Conservation (phyloP, 495 filamentous ascomycete species). For the Mycothermus thermophilus region DNA sequence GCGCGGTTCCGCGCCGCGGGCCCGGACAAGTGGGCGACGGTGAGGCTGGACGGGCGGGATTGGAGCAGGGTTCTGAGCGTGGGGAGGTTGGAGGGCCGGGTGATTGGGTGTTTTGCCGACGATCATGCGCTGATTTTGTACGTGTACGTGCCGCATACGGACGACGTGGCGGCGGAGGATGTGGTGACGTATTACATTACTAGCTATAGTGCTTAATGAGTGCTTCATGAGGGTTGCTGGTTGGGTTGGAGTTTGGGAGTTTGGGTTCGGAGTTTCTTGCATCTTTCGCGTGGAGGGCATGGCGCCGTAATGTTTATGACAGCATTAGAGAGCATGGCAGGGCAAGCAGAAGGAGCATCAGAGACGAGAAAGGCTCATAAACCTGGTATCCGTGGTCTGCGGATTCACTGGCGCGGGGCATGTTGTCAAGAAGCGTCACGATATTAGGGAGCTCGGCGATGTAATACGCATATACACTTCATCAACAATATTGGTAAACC, state of each 20-base stretch:
- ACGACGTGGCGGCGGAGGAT: slow-evolving; percentile 50
- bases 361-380: too few relatives aligned
- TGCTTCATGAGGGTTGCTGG: not conserved
- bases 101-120: slow-evolving; percentile 71
- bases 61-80: slow-evolving; percentile 84
- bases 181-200: slow-evolving; percentile 44
- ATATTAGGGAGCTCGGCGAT: too few relatives aligned
- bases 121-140: slow-evolving; percentile 86
- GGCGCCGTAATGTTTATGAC: too few relatives aligned
- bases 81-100: slow-evolving; percentile 72
- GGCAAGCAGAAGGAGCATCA: too few relatives aligned
- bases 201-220: slow-evolving; percentile 4
- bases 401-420: too few relatives aligned
- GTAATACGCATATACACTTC: too few relatives aligned
- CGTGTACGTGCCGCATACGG: slow-evolving; percentile 67
- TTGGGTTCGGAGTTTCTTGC: not conserved
- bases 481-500: too few relatives aligned
- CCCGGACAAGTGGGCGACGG: slow-evolving; percentile 63
- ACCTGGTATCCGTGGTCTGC: too few relatives aligned
- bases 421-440: too few relatives aligned
- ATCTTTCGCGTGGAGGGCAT: too few relatives aligned
- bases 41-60: slow-evolving; percentile 80
- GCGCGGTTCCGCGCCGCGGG: slow-evolving; percentile 48
- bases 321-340: too few relatives aligned
- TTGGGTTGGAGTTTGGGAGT: not conserved